phyloP scores from a whole-genome alignment of 2,329 filamentous ascomycete genomes.

The Penicillium italicum region DNA sequence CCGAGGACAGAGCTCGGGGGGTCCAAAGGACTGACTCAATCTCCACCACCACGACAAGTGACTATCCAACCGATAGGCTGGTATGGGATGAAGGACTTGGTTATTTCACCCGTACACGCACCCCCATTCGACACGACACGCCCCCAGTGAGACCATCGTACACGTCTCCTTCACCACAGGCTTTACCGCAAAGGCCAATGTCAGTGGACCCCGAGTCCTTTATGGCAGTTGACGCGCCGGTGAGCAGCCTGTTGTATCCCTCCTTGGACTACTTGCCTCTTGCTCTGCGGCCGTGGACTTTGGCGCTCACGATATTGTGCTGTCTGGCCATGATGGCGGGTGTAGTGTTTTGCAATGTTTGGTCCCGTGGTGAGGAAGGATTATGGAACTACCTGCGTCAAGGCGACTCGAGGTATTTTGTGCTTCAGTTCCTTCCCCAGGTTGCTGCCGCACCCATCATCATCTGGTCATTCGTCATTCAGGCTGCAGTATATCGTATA shows the following conservation, averaged over 20 bases:
- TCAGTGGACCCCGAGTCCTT: conserved; percentile 44
- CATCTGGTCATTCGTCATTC: conserved; percentile 72
- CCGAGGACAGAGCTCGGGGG: conserved; percentile 62
- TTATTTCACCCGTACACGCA: conserved; percentile 37
- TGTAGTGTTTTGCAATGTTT: conserved; percentile 69
- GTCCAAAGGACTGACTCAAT: conserved; percentile 51
- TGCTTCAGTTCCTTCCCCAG: conserved; percentile 82
- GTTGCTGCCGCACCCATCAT: conserved; percentile 68
- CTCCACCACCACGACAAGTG: conserved; percentile 24
- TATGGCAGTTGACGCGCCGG: conserved; percentile 46
- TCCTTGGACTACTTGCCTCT: conserved; percentile 67
- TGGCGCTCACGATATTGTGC: conserved; percentile 58
- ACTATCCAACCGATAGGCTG: conserved; percentile 52
- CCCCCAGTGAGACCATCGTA: conserved; percentile 33
- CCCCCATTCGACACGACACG: conserved; percentile 28
- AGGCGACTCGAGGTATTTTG: conserved; percentile 72
- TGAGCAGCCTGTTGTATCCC: conserved; percentile 45
- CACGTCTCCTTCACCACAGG: conserved; percentile 33
- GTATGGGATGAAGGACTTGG: conserved; percentile 48
- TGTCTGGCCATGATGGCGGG: conserved; percentile 68
- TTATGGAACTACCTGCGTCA: conserved; percentile 66
- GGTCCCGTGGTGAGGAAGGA: conserved; percentile 60
- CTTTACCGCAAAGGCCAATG: conserved; percentile 28
- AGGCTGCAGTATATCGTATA: conserved; percentile 69
- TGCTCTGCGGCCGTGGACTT: conserved; percentile 64